A percentile compares a stretch with the other conserved stretches of the same genome.
Conservation (phyloP, 139 green algal genomes). For the Haematococcus sp. region DNA sequence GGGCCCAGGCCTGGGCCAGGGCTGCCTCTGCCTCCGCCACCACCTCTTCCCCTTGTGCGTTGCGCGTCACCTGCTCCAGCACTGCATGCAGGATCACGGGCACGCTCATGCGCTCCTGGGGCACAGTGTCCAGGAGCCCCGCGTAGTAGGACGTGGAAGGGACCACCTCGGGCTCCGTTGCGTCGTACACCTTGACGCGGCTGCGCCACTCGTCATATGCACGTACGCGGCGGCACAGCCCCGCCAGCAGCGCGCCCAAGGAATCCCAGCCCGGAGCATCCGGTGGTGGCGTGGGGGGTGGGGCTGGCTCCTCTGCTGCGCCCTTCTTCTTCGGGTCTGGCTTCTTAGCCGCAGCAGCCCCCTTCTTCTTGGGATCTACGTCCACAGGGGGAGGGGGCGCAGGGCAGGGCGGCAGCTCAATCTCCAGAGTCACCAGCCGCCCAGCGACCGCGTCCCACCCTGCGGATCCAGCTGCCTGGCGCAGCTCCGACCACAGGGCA, state of each 20-base stretch:
- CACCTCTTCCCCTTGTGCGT: slow-evolving; percentile 20
- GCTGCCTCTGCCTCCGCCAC: slow-evolving; percentile 23
- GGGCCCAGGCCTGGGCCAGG: slow-evolving; percentile 18
- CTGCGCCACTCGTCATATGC: slow-evolving; percentile 49
- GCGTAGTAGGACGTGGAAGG: slow-evolving; percentile 22
- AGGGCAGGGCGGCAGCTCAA: slow-evolving; percentile 18
- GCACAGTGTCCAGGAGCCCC: slow-evolving; percentile 40
- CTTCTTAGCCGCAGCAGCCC: background rate
- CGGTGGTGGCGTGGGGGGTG: background rate
- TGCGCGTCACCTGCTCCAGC: slow-evolving; percentile 54
- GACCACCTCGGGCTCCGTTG: background rate
- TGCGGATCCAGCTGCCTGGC: slow-evolving; percentile 1
- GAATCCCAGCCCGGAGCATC: slow-evolving; percentile 34
- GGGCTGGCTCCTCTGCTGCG: slow-evolving; percentile 9
- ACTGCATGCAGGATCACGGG: slow-evolving; percentile 53
- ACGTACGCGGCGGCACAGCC: slow-evolving; percentile 20
- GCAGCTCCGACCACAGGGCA: slow-evolving; percentile 14
- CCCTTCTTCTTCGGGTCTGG: slow-evolving; percentile 12
- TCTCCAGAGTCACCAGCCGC: slow-evolving; percentile 15
- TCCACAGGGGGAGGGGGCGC: background rate
- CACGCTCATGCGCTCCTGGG: slow-evolving; percentile 43
- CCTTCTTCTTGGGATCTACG: slow-evolving; percentile 1
- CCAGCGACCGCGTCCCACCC: slow-evolving; percentile 24
- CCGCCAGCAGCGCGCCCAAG: slow-evolving; percentile 17
- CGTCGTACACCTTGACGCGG: slow-evolving; percentile 35